Conservation (phyloP, 768 basidiomycete genomes). For the Pleurotus tuoliensis region DNA sequence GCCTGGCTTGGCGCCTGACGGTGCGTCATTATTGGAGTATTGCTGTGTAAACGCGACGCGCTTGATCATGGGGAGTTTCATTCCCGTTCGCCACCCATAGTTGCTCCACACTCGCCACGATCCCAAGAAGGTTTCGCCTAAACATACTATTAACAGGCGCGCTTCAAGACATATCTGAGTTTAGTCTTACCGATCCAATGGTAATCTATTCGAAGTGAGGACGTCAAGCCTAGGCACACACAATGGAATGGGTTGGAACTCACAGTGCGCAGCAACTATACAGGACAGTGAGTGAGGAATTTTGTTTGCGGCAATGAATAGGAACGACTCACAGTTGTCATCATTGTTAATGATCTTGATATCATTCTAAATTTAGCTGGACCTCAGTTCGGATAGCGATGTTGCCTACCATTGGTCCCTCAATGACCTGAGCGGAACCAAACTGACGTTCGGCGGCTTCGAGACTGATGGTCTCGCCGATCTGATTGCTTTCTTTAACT, state of each 20-base stretch:
- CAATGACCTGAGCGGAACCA: neutral
- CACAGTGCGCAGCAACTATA: neutral
- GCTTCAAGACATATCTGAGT: neutral
- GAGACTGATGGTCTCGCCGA: conserved; percentile 3
- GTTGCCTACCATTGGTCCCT: neutral
- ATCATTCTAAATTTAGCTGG: neutral
- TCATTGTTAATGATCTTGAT: conserved; percentile 1
- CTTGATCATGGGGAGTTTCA: neutral
- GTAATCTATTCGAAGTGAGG: neutral
- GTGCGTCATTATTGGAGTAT: neutral
- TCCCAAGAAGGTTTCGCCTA: conserved; percentile 2
- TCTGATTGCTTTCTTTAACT: conserved; percentile 1
- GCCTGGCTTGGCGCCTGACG: neutral
- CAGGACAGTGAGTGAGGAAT: neutral
- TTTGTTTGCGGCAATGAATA: neutral
- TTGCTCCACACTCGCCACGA: conserved; percentile 5
- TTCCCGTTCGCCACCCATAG: neutral
- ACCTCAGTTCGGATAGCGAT: neutral
- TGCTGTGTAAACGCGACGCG: conserved; percentile 1
- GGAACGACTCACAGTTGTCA: neutral
- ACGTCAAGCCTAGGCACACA: neutral
- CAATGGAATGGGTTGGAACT: neutral
- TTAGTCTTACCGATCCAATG: neutral
- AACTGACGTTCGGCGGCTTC: neutral
- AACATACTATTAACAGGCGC: neutral